Conservation (phyloP, 148 eudicot species). For the Dianthus caryophyllus region DNA sequence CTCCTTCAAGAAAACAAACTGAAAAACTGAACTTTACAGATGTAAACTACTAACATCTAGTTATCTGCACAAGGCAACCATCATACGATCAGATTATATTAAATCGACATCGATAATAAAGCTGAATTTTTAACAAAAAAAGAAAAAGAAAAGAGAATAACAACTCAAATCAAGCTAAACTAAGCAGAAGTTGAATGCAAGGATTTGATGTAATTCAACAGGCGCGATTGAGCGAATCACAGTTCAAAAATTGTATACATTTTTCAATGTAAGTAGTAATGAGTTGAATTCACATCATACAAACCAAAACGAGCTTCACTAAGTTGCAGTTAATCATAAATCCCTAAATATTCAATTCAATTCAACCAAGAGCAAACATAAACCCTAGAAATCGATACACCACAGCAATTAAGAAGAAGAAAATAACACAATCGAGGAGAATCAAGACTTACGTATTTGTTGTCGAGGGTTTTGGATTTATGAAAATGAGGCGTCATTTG, state of each 20-base stretch:
- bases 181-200: not conserved
- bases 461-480: constrained; percentile 91
- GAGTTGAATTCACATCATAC: not conserved
- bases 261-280: too few species aligned
- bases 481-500: constrained; percentile 63
- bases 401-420: not conserved
- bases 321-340: not conserved
- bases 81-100: not conserved
- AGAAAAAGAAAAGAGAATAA: too few species aligned
- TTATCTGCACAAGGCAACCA: not conserved
- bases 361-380: not conserved
- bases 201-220: not conserved
- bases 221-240: not conserved
- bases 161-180: not conserved
- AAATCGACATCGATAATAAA: not conserved
- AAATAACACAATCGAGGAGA: not conserved
- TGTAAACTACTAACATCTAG: not conserved
- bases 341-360: not conserved
- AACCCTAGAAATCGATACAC: not conserved
- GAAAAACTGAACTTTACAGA: not conserved
- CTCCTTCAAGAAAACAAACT: not conserved
- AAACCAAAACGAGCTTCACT: too few species aligned
- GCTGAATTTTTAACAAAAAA: not conserved
- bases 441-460: constrained; percentile 65
- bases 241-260: too few species aligned